Base-by-base conservation (phyloP, 2,329 filamentous ascomycete genomes). In the Diaporthe citriasiana region DNA sequence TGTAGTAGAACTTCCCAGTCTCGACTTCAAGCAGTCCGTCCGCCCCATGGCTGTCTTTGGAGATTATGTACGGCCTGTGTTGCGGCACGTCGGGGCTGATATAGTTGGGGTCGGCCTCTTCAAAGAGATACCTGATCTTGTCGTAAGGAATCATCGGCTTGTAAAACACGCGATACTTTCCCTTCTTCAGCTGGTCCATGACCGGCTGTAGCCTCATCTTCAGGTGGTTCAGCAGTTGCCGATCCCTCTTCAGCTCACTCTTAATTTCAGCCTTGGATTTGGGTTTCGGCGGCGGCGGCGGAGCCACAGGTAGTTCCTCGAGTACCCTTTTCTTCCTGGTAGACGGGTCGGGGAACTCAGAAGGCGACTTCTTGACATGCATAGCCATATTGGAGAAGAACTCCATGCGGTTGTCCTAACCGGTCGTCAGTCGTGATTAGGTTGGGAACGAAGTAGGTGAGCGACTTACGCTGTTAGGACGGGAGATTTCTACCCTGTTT, bases 201-300 rank as follows among this genome's bases (percentile, higher is more conserved):
- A 98, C 94, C 2, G 94, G 95, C 82, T 98, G 95, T 71, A 99
- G 91, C 70, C 93, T 88, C 51, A 97, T 92, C 85, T 98, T 99
- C 77, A 99, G 86, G 74, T 93, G 86, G 81, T 98, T 98, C 71
- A 98, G 88, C 15, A 93, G 90, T 76, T 96, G 92, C 65, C 94
- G 92, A 80, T 99, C 97, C 76, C 91, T 90, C 83, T 95, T 93
- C 83, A 93, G 93, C 81, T 96, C 91, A 3, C 89, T 90, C 81
- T 95, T 95, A 74, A 94, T 88, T 79, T 98, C 94, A 72, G 93
- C 93, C 81, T 95, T 95, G 38, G 92, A 93, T 2, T 90, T 88
- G 59, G 90, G 86, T 74, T 91, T 89, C 0, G 91, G 88, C n/a
- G 92, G 89, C 30, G 93, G 91, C 0, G 91, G 89, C 22, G 94